These are phyloP conservation scores for Backusella australiensis DNA, from an alignment of 192 early-diverging fungal species.

Conservation along the genomic window DNA sequence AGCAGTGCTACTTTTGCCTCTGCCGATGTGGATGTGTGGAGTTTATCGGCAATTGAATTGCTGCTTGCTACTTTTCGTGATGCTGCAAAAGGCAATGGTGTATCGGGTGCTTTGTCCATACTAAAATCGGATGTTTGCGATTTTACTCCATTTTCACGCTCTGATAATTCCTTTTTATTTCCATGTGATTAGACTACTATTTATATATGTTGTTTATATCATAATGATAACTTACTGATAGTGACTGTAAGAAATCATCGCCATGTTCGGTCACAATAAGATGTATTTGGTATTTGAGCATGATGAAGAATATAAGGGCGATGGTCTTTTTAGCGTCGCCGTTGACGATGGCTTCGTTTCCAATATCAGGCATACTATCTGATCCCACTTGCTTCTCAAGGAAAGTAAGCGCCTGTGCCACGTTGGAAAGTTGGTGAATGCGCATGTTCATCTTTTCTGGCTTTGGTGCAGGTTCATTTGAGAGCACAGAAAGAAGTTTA, in stretches of 20 bases:
- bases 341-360: conserved; percentile 80
- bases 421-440: conserved; percentile 78
- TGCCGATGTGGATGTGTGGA: conserved; percentile 9
- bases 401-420: conserved; percentile 68
- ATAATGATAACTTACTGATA: conserved; percentile 32
- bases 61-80: background rate
- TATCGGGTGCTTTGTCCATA: background rate
- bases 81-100: background rate
- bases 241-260: conserved; percentile 28
- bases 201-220: background rate
- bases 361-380: conserved; percentile 66
- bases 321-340: conserved; percentile 66
- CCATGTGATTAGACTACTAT: background rate
- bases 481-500: conserved; percentile 68
- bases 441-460: conserved; percentile 73
- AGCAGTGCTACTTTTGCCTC: conserved; percentile 51
- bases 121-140: background rate
- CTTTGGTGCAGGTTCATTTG: conserved; percentile 67
- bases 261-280: conserved; percentile 38
- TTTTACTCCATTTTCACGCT: conserved; percentile 8
- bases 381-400: conserved; percentile 55
- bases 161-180: background rate
- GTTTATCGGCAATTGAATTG: conserved; percentile 9
- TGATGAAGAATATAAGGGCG: conserved; percentile 53
- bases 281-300: conserved; percentile 56